Evolutionary conservation across 805 yeast genomes (phyloP).

Genomic region (Suhomyces sp.): DNA sequence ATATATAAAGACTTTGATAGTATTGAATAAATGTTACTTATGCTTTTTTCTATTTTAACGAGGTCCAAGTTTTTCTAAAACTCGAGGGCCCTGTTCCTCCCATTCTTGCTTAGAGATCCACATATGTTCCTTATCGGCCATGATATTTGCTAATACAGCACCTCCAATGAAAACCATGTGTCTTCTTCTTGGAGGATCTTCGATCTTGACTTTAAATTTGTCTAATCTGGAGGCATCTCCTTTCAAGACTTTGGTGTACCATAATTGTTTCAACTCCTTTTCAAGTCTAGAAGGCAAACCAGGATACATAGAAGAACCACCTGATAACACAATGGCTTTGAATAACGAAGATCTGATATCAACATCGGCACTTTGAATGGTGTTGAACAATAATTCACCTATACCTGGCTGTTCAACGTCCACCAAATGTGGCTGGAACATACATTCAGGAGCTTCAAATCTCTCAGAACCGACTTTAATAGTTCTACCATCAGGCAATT

Average conservation of each 20-base stretch:
- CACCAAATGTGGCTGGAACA: constrained; percentile 92
- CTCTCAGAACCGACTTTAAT: constrained; percentile 94
- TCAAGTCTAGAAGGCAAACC: constrained; percentile 95
- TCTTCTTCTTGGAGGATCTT: constrained; percentile 97
- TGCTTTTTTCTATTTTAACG: constrained; percentile 42
- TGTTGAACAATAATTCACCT: constrained; percentile 84
- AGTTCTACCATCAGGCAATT: constrained; percentile 94
- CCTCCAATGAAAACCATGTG: constrained; percentile 99
- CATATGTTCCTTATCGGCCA: constrained; percentile 98
- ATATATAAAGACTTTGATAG: constrained; percentile 1
- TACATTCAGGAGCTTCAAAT: constrained; percentile 94
- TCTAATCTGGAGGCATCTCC: constrained; percentile 84
- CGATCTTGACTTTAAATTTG: constrained; percentile 93
- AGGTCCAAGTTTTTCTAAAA: constrained; percentile 87
- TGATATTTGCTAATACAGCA: constrained; percentile 94
- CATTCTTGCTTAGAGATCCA: constrained; percentile 96
- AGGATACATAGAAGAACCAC: constrained; percentile 98
- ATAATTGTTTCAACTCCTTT: constrained; percentile 92
- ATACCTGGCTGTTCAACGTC: constrained; percentile 97
- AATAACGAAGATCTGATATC: constrained; percentile 86
- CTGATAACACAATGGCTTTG: constrained; percentile 90
- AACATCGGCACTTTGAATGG: constrained; percentile 91
- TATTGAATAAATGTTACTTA: background rate
- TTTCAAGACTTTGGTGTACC: constrained; percentile 85
- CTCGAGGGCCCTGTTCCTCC: constrained; percentile 93